Percentiles rank a stretch among this genome's conserved stretches.
These are phyloP conservation scores for Cyberlindnera mrakii DNA, from an alignment of 805 yeast genomes.

Conservation along the genomic window DNA sequence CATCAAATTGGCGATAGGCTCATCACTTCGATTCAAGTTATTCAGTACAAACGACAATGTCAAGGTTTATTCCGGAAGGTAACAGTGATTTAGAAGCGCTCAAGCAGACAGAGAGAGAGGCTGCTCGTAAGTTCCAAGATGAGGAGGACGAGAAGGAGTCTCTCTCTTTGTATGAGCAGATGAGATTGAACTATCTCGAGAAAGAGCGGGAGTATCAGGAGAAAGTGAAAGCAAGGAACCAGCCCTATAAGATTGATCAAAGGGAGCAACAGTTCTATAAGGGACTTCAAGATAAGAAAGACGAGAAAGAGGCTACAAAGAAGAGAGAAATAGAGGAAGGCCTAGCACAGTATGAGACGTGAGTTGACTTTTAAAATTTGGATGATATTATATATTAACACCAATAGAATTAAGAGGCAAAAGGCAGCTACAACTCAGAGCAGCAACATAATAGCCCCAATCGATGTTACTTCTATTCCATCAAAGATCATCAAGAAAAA, in stretches of 20 bases:
- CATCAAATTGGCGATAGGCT: constrained; percentile 11
- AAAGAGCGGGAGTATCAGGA: constrained; percentile 22
- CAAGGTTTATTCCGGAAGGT: constrained; percentile 24
- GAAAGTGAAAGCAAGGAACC: constrained; percentile 18
- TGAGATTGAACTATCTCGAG: constrained; percentile 20
- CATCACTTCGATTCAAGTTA: background rate
- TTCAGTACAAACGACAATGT: constrained; percentile 10
- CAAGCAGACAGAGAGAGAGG: constrained; percentile 14
- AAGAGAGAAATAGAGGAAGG: constrained; percentile 19
- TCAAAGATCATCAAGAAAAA: background rate
- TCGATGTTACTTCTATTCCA: background rate
- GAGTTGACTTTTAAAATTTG: constrained; percentile 2
- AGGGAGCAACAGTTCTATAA: constrained; percentile 18
- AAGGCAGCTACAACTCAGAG: too few species aligned
- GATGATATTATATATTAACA: background rate
- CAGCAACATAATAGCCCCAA: too few species aligned
- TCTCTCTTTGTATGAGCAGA: constrained; percentile 23
- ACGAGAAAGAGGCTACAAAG: constrained; percentile 6
- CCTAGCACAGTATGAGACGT: constrained; percentile 16
- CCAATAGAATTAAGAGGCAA: too few species aligned
- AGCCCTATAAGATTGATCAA: constrained; percentile 14
- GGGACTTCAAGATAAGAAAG: constrained; percentile 6
- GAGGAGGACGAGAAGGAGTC: constrained; percentile 20
- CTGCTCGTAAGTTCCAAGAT: constrained; percentile 11
- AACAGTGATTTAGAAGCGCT: constrained; percentile 19